Evolutionary conservation across 2,329 filamentous ascomycete species (phyloP), one percentile per base, ranked within the genome.

Genomic region (Aphanocladium album): DNA sequence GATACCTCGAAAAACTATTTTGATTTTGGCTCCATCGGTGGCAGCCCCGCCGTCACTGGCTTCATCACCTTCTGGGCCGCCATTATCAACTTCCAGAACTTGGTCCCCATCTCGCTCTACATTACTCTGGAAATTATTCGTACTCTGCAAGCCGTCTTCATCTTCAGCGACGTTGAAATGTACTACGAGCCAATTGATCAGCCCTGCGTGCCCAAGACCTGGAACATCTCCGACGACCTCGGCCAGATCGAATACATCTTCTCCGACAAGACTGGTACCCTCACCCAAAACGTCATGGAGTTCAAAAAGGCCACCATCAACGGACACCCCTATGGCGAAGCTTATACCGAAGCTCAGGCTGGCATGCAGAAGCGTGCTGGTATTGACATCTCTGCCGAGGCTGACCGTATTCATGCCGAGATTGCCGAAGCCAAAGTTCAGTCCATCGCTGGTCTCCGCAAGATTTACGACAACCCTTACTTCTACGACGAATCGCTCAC

Each of bases 161-260:
- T 99, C 70, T 97, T 96, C 79, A 96, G 89, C 76, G 95, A 99
- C 70, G 84, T 90, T 5, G 86, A 89, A 71, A 99, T 99, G 96
- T 99, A 98, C 76, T 96, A 99, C 77, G 95, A 95, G 60, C 87
- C 86, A 69, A 86, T 97, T 65, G 92, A 96, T 69, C 93, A 96
- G 70, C 92, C 93, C 2, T 99, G 96, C 71, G 91, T 96, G 12
- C 95, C 96, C 5, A 98, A 98, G 71, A 92, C 93, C 0, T 99
- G 95, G 95, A 99, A 98, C 72, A 98, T 99, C 55, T 98, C 93
- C 1, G 95, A 99, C 71, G 96, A 99, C 69, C 82, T 99, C 51
- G 95, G 95, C 14, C 95, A 99, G 76, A 96, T 99, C 64, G 95
- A 98, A 75, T 99, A 98, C 78, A 96, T 99, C 66, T 99, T 99